A percentile compares a stretch with the other conserved stretches of the same genome.
These are phyloP conservation scores for Eutrema japonicum DNA, from an alignment of 345 rosid genomes.

Conservation along the genomic window DNA sequence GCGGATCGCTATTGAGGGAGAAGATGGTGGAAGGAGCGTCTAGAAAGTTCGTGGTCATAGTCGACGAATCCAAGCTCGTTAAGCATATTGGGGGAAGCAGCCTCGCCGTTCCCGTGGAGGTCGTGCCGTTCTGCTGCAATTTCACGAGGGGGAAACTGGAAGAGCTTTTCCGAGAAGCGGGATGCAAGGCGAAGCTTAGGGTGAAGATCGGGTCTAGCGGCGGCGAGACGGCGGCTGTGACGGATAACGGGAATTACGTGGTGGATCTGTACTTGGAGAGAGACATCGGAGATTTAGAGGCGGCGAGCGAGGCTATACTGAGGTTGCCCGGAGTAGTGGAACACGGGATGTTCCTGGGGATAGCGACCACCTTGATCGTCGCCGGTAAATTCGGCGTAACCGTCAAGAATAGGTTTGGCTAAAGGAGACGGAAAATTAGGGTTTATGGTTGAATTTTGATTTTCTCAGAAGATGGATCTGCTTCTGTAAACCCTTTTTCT, in stretches of 20 bases:
- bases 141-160: slow-evolving; percentile 61
- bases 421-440: slow-evolving; percentile 29
- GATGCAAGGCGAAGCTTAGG: slow-evolving; percentile 67
- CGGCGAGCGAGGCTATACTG: slow-evolving; percentile 69
- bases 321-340: slow-evolving; percentile 87
- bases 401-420: slow-evolving; percentile 54
- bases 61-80: slow-evolving; percentile 73
- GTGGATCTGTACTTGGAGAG: slow-evolving; percentile 80
- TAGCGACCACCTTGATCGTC: slow-evolving; percentile 90
- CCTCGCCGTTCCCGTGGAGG: slow-evolving; percentile 80
- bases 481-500: slow-evolving; percentile 33
- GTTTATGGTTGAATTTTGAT: slow-evolving; percentile 34
- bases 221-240: slow-evolving; percentile 51
- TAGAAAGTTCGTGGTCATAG: slow-evolving; percentile 69
- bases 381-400: slow-evolving; percentile 79
- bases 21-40: slow-evolving; percentile 91
- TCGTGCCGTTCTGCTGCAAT: slow-evolving; percentile 84
- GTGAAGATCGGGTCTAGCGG: slow-evolving; percentile 34
- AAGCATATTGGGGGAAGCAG: slow-evolving; percentile 70
- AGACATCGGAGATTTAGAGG: slow-evolving; percentile 76
- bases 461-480: not conserved
- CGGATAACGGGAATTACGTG: slow-evolving; percentile 82
- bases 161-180: slow-evolving; percentile 59
- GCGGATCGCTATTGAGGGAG: slow-evolving; percentile 87
- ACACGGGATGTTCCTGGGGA: slow-evolving; percentile 91